Evolutionary conservation across 495 filamentous ascomycete genomes (phyloP).

Genomic region (Saxophila tyrrhenica): DNA sequence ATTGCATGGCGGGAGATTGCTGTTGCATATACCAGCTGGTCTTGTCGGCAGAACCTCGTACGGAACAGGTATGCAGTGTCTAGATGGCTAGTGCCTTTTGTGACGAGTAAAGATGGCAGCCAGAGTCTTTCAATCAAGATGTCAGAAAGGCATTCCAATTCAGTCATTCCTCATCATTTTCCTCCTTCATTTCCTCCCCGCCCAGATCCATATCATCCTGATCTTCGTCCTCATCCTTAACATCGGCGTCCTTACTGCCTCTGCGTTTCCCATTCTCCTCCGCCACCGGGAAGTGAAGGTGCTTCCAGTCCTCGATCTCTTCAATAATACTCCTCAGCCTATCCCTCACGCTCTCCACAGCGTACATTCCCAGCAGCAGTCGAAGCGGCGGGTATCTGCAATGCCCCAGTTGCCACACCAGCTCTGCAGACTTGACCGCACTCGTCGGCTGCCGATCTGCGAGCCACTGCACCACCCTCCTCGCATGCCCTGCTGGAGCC

Average conservation of each 20-base stretch:
- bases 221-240: conserved; percentile 6
- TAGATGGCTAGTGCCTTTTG: too few species aligned
- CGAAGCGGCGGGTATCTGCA: conserved; percentile 81
- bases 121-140: too few species aligned
- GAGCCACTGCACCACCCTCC: conserved; percentile 91
- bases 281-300: conserved; percentile 27
- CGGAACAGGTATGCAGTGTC: too few species aligned
- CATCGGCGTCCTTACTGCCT: conserved; percentile 5
- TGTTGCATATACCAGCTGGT: too few species aligned
- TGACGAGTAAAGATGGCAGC: too few species aligned
- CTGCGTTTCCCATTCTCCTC: conserved; percentile 14
- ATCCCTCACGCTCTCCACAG: conserved; percentile 89
- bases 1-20: too few species aligned
- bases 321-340: conserved; percentile 80
- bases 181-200: neutral
- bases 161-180: neutral
- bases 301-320: conserved; percentile 47
- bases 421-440: conserved; percentile 84
- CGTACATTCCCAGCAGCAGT: conserved; percentile 78
- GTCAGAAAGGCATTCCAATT: too few species aligned
- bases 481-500: conserved; percentile 76
- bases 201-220: neutral
- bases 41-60: too few species aligned
- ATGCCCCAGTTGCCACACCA: conserved; percentile 93
- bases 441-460: conserved; percentile 84